These are phyloP conservation scores for Entophlyctis luteolus DNA, from an alignment of 192 early-diverging fungal genomes.

Conservation along the genomic window DNA sequence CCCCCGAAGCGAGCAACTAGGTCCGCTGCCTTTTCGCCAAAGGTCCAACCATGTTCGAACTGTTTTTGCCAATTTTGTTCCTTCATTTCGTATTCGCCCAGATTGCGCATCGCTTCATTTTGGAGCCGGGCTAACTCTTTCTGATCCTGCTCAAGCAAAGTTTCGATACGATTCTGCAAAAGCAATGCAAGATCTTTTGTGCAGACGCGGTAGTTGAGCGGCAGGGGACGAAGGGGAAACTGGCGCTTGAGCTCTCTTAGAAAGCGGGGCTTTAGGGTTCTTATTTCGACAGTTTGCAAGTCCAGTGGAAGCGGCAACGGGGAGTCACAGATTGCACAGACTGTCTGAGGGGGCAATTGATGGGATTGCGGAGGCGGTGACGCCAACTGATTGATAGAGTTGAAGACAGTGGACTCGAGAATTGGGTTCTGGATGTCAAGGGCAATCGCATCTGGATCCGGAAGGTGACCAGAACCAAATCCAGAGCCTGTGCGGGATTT, in stretches of 20 bases:
- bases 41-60: conserved; percentile 39
- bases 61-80: conserved; percentile 43
- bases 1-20: conserved; percentile 36
- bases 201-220: conserved; percentile 5
- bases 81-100: conserved; percentile 36
- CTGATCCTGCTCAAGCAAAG: conserved; percentile 35
- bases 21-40: conserved; percentile 37
- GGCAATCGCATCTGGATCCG: neutral
- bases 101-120: conserved; percentile 42
- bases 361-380: neutral
- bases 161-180: conserved; percentile 34
- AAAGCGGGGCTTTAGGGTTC: conserved; percentile 27
- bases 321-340: conserved; percentile 20
- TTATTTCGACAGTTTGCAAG: conserved; percentile 20
- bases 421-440: neutral
- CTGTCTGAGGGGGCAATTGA: neutral
- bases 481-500: no score
- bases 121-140: conserved; percentile 24
- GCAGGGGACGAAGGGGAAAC: neutral
- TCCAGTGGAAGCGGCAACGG: conserved; percentile 21
- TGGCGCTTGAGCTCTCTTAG: conserved; percentile 23
- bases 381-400: no score
- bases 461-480: no score
- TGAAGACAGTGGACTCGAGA: neutral
- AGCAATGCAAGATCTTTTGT: conserved; percentile 15